Evolutionary conservation across 257 asterid genomes (phyloP).

Genomic region (Rauvolfia tetraphylla): DNA sequence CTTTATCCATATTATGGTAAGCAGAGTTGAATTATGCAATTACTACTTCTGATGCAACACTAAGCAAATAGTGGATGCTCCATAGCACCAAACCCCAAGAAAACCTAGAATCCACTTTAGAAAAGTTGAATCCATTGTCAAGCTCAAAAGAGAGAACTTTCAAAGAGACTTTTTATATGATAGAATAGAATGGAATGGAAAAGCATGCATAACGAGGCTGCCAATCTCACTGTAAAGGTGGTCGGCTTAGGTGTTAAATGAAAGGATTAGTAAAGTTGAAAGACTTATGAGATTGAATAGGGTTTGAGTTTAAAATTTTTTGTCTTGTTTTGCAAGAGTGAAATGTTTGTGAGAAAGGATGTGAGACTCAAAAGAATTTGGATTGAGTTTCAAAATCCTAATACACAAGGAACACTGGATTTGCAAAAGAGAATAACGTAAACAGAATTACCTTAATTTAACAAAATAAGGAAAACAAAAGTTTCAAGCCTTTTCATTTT

Average conservation of each 20-base stretch:
- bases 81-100: not conserved
- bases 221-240: not conserved
- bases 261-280: not conserved
- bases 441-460: not conserved
- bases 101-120: not conserved
- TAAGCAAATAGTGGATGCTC: not conserved
- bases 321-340: too few species aligned
- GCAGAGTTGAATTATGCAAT: conserved; percentile 8
- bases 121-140: not conserved
- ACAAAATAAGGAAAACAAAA: not conserved
- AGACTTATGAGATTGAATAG: too few species aligned
- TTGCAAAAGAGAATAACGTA: not conserved
- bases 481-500: not conserved
- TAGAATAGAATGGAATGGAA: not conserved
- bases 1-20: conserved; percentile 88
- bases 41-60: not conserved
- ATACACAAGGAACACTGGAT: not conserved
- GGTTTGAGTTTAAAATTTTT: too few species aligned
- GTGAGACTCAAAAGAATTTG: too few species aligned
- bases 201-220: not conserved
- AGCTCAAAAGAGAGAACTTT: not conserved
- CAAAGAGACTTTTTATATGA: not conserved
- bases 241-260: not conserved
- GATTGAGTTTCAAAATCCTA: too few species aligned
- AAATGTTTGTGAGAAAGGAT: too few species aligned